Percentiles rank a stretch among this genome's conserved stretches.
phyloP scores from a whole-genome alignment of 768 basidiomycete species.

The Leccinum uliginosum region DNA sequence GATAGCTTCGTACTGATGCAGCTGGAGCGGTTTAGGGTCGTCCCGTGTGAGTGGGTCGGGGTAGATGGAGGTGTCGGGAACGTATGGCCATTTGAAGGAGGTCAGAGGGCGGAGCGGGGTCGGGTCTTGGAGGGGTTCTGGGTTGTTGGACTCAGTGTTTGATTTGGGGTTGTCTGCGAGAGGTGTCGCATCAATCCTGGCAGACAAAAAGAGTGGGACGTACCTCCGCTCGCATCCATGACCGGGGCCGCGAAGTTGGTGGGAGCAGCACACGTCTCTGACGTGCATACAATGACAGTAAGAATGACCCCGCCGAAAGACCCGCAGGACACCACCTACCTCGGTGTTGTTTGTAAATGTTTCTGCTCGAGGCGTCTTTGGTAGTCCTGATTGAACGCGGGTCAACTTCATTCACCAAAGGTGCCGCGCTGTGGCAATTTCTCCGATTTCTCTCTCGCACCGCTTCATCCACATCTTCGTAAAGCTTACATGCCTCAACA shows the following conservation, averaged over 20 bases:
- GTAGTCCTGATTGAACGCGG: too few relatives aligned
- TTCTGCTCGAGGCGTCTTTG: too few relatives aligned
- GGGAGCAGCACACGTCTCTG: conserved; percentile 2
- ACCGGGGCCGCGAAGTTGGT: too few relatives aligned
- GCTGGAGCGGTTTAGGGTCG: conserved; percentile 75
- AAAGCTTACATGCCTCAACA: too few relatives aligned
- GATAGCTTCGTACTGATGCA: conserved; percentile 75
- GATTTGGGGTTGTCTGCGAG: neutral
- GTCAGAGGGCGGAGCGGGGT: conserved; percentile 60
- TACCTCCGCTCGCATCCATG: neutral
- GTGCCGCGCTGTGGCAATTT: too few relatives aligned
- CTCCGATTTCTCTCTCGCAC: too few relatives aligned
- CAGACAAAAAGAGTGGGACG: neutral
- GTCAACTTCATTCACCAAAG: too few relatives aligned
- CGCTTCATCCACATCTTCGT: too few relatives aligned
- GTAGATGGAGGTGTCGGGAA: conserved; percentile 75
- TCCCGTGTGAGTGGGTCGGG: conserved; percentile 82
- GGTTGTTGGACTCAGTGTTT: neutral
- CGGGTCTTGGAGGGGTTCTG: conserved; percentile 32
- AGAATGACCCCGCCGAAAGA: neutral
- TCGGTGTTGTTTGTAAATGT: conserved; percentile 74
- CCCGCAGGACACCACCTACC: conserved; percentile 35
- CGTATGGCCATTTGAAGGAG: conserved; percentile 80
- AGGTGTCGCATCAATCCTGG: too few relatives aligned
- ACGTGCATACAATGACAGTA: neutral